These are phyloP conservation scores for Diutina mesorugosa DNA, from an alignment of 1,139 yeast genomes.

Conservation along the genomic window DNA sequence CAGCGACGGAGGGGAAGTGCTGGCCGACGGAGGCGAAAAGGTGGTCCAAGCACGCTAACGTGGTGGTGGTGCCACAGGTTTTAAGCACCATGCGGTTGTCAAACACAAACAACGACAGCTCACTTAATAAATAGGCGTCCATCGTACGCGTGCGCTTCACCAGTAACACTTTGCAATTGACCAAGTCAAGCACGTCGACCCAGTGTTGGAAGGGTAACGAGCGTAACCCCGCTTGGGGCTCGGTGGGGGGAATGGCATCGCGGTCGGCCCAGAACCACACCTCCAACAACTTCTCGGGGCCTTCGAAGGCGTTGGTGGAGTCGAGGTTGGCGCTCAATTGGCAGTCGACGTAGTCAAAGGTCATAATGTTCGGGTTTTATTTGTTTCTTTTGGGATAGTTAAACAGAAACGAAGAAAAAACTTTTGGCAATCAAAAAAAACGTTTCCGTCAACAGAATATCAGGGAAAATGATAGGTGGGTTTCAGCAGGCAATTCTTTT, in stretches of 20 bases:
- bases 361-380: background rate
- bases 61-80: slow-evolving; percentile 95
- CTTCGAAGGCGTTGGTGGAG: slow-evolving; percentile 88
- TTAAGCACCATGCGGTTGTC: slow-evolving; percentile 77
- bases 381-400: slow-evolving; percentile 1
- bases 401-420: slow-evolving; percentile 2
- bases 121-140: slow-evolving; percentile 83
- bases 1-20: slow-evolving; percentile 1
- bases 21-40: slow-evolving; percentile 34
- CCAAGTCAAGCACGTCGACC: slow-evolving; percentile 66
- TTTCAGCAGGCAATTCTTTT: background rate
- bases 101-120: slow-evolving; percentile 82
- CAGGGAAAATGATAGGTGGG: background rate
- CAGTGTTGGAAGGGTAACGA: slow-evolving; percentile 54
- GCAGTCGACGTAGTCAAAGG: slow-evolving; percentile 46
- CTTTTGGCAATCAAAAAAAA: slow-evolving; percentile 2
- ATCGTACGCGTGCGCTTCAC: slow-evolving; percentile 51
- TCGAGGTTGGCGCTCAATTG: slow-evolving; percentile 70
- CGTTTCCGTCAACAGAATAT: background rate
- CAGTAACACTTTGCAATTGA: slow-evolving; percentile 80
- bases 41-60: slow-evolving; percentile 62
- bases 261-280: slow-evolving; percentile 62
- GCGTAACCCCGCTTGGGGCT: slow-evolving; percentile 38
- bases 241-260: slow-evolving; percentile 21
- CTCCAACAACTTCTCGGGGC: slow-evolving; percentile 90